Evolutionary conservation across 192 early-diverging fungal genomes (phyloP).

Genomic region (Umbelopsis isabellina): DNA sequence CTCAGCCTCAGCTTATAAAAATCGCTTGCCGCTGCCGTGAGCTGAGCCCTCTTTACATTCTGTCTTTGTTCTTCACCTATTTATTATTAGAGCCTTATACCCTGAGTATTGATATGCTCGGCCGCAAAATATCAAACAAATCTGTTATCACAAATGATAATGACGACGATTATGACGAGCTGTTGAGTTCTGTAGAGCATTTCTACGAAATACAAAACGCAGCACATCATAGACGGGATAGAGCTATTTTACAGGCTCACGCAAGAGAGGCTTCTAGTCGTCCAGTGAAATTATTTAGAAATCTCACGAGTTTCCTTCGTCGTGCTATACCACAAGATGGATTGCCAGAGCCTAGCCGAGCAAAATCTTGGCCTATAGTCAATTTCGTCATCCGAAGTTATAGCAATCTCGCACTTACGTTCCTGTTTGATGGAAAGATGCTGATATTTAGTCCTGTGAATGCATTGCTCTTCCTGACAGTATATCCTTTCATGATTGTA

Average conservation of each 20-base stretch:
- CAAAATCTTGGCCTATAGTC: not conserved
- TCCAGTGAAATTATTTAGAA: not conserved
- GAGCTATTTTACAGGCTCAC: not conserved
- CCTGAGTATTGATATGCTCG: not conserved
- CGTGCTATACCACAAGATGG: not conserved
- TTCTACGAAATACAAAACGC: not conserved
- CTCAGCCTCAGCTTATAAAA: not conserved
- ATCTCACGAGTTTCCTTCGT: not conserved
- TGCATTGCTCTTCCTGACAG: conserved; percentile 30
- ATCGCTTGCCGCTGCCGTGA: not conserved
- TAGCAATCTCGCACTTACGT: conserved; percentile 35
- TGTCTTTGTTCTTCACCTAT: not conserved
- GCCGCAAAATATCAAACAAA: not conserved
- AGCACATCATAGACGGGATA: not conserved
- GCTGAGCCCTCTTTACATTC: not conserved
- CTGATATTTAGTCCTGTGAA: conserved; percentile 36
- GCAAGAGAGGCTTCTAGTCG: not conserved
- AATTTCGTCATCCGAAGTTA: conserved; percentile 23
- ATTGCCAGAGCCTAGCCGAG: not conserved
- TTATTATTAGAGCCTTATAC: not conserved
- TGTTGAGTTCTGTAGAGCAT: not conserved
- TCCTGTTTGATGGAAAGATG: conserved; percentile 44
- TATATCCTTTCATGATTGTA: conserved; percentile 34
- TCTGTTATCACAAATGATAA: not conserved
- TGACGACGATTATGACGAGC: conserved; percentile 6